Base-by-base conservation (phyloP, 2,329 filamentous ascomycete genomes). In the Parasarocladium wereldwijsianum region DNA sequence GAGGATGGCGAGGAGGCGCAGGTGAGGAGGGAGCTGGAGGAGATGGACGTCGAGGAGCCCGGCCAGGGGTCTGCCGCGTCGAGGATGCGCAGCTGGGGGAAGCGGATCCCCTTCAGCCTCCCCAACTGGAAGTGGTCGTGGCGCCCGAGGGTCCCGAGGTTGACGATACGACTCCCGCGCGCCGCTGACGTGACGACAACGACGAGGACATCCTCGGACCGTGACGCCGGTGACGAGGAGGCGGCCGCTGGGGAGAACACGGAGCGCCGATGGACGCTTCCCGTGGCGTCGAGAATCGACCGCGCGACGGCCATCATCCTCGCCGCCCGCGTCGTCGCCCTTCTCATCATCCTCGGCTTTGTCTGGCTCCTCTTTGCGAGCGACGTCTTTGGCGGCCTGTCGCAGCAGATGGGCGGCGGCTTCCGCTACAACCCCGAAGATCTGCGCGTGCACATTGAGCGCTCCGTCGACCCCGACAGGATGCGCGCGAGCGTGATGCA, bases 341-440 rank as follows among this genome's bases (percentile, higher is more conserved):
- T 93, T 9, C 58, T 85, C 27, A 55, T 92, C 26, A 73, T 96
- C 9, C 59, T 86, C 26, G 69, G 72, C 12, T 65, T 93, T 37
- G 63, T 93, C 24, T 96, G 93, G 52, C 58, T 87, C 31, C 62
- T 96, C 29, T 86, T 96, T 46, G 70, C 86, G 37, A 84, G 81
- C 47, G 81, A 93, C 53, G 53, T 94, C 23, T 83, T 94, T 45
- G 72, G 72, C 22, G 63, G 64, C 41, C 68, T 78, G 39, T 67
- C 64, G 17, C 57, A 66, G 34, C 70, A 70, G 29, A 62, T 80
- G 43, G 65, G 68, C 32, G 72, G 67, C 19, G 70, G 80, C 43
- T 71, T 80, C 48, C 54, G 55, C 17, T 93, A 87, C 51, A 80
- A 90, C 41, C 77, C 86, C 2, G 84, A 93, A 44, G 77, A 74